phyloP scores from a whole-genome alignment of 2,329 filamentous ascomycete genomes.

The Dactylellina leptospora region DNA sequence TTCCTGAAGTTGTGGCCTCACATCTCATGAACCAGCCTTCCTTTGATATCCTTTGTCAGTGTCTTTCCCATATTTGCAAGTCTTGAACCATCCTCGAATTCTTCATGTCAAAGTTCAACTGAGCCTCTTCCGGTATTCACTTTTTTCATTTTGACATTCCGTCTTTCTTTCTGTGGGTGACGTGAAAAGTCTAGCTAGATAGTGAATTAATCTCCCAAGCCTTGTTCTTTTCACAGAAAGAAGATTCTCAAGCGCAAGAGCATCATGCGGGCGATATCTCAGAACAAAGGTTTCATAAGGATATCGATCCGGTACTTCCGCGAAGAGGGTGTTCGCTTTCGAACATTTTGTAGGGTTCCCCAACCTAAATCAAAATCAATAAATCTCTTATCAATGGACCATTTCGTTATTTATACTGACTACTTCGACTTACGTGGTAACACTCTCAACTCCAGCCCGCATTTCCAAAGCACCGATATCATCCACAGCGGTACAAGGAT shows the following conservation, averaged over 20 bases:
- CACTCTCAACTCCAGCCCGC: constrained; percentile 16
- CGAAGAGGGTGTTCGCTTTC: not conserved
- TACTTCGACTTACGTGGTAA: constrained; percentile 27
- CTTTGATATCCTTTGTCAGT: too few relatives aligned
- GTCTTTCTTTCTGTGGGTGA: not conserved
- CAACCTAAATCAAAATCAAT: not conserved
- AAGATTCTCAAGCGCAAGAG: constrained; percentile 19
- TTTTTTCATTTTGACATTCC: too few relatives aligned
- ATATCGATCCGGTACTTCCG: constrained; percentile 13
- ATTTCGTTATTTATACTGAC: not conserved
- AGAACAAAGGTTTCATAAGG: constrained; percentile 40
- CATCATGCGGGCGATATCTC: constrained; percentile 26
- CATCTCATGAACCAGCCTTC: too few relatives aligned
- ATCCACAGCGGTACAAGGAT: constrained; percentile 37
- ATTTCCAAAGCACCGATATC: constrained; percentile 34
- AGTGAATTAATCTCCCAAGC: constrained; percentile 1
- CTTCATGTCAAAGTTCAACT: not conserved
- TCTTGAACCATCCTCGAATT: not conserved
- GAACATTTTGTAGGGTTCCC: not conserved
- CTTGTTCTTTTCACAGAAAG: not conserved
- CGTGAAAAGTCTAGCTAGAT: constrained; percentile 5
- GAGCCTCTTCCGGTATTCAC: too few relatives aligned
- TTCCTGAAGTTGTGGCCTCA: too few relatives aligned
- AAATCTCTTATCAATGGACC: not conserved
- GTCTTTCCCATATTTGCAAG: too few relatives aligned